Evolutionary conservation across 305 asterid species (phyloP).

Genomic region (Petunia hybrid): DNA sequence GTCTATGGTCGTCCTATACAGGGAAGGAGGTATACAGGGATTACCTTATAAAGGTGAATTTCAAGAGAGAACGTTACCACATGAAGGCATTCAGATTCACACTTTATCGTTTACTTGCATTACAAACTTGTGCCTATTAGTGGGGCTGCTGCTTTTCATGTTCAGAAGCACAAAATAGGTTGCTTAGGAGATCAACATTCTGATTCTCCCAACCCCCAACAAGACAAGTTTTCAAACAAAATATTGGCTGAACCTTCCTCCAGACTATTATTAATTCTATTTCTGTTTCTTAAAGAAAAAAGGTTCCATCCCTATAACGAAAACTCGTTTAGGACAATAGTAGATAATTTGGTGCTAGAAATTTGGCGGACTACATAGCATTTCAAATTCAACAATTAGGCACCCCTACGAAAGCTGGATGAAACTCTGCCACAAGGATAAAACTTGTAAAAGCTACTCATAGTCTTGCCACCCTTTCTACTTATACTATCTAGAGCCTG

Average conservation of each 20-base stretch:
- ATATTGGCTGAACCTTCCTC: background rate
- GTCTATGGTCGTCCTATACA: background rate
- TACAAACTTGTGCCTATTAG: conserved; percentile 20
- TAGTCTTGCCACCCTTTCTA: background rate
- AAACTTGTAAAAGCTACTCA: background rate
- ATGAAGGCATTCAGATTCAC: conserved; percentile 49
- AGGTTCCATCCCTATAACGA: background rate
- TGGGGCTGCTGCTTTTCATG: conserved; percentile 11
- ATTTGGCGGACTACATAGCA: background rate
- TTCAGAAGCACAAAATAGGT: conserved; percentile 24
- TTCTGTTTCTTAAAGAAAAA: background rate
- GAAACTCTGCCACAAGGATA: background rate
- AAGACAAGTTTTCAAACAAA: background rate
- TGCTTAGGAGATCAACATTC: conserved; percentile 33
- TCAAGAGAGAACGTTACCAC: conserved; percentile 31
- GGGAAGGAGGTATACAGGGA: background rate
- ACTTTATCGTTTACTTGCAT: conserved; percentile 26
- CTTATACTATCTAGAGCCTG: no score
- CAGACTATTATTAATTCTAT: background rate
- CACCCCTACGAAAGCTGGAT: background rate
- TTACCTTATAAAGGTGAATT: background rate
- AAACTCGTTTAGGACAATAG: background rate
- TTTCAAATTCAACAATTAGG: background rate
- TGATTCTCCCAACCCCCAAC: conserved; percentile 17
- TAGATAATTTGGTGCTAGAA: background rate